Evolutionary conservation across 352 stramenopile species (phyloP).

Genomic region (Phytopythium kandeliae): DNA sequence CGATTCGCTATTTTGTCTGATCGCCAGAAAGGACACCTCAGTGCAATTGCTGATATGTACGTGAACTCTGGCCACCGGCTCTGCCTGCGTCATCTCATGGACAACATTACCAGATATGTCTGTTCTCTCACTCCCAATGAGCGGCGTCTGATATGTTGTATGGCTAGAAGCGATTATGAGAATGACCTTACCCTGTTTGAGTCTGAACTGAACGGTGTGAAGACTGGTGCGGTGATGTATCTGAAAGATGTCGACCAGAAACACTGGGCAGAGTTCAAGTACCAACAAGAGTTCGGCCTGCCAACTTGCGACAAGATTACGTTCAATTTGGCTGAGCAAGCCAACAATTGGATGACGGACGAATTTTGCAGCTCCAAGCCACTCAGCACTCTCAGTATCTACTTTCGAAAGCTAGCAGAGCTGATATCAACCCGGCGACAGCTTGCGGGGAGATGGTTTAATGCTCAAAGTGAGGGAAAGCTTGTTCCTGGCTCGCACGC

Average conservation of each 20-base stretch:
- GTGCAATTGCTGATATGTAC: background rate
- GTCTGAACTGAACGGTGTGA: too few species aligned
- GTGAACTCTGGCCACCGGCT: background rate
- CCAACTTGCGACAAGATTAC: constrained; percentile 15
- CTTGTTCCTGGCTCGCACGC: too few species aligned
- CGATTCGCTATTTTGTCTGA: background rate
- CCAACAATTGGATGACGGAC: constrained; percentile 17
- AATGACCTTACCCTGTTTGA: too few species aligned
- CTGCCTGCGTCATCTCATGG: background rate
- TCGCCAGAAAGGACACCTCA: background rate
- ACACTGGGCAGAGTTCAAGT: constrained; percentile 14
- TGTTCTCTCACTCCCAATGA: background rate
- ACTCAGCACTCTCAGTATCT: constrained; percentile 4
- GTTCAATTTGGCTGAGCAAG: constrained; percentile 17
- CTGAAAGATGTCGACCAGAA: constrained; percentile 7
- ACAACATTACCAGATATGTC: too few species aligned
- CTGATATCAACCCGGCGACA: too few species aligned
- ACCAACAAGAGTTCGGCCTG: constrained; percentile 6
- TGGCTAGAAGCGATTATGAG: too few species aligned
- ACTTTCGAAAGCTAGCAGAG: too few species aligned
- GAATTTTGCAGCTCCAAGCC: constrained; percentile 12
- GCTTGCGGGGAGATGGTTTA: too few species aligned
- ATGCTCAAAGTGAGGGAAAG: too few species aligned
- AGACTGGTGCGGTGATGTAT: constrained; percentile 1
- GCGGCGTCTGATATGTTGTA: too few species aligned